Base-by-base conservation (phyloP, 139 green algal species). In the Chlorella sp. region DNA sequence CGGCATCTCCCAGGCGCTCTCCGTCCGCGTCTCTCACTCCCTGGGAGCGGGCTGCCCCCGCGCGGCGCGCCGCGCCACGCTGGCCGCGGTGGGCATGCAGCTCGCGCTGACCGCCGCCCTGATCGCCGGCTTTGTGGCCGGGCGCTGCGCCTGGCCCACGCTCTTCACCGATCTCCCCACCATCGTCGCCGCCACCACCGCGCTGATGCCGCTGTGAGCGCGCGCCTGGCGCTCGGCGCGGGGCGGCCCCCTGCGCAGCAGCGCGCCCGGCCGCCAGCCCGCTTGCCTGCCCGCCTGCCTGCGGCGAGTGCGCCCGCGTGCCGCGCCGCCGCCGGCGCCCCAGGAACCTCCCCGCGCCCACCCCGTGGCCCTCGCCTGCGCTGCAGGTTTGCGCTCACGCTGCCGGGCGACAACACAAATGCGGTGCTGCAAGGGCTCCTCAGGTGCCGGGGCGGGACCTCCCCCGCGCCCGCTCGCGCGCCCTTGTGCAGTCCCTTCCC, bases 121-220 rank as follows among this genome's bases (percentile, higher is more conserved):
- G 15, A 21, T 64, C 43, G 50, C 35, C 14, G 35, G 35, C 59
- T 19, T 74, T 35, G 23, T 74, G 50, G 55, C 50, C 1, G 36
- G 7, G 38, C 14, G 17, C 38, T 74, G 45, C 31, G 60, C 45
- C 66, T 46, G 31, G 45, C 29, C 45, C 36, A 55, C 40, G 62
- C 51, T 74, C 33, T 40, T 74, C 8, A 74, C 67, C 25, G 53
- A 48, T 27, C 50, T 74, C 23, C 27, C 48, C 11, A 50, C 67
- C 0, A 51, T 74, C 8, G 48, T 74, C 25, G 50, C 48, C 4
- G 67, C 67, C 27, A 48, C 35, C 5, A 36, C 64, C 3, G 51
- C 17, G 3, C 67, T 74, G 9, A 35, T 74, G 67, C 67, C 67
- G 25, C 5, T 74, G n/a, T n/a, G n/a, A n/a, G n/a, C n/a, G n/a